Conservation (phyloP, 306 rosid species). For the Cucurbita maxima region DNA sequence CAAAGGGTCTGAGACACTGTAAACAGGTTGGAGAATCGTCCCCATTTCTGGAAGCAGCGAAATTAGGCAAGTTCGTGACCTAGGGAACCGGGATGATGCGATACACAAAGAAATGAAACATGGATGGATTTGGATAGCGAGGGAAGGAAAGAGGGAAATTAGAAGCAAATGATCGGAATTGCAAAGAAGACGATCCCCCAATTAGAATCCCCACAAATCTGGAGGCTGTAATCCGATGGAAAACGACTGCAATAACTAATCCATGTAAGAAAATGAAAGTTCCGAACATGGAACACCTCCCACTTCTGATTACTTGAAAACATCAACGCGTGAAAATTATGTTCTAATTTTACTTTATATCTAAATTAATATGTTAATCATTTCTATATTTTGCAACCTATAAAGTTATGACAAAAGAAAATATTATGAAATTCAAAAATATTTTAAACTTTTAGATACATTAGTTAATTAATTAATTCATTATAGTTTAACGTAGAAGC, state of each 20-base stretch:
- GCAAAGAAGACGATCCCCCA: background rate
- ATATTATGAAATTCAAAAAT: too few species aligned
- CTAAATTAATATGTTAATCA: too few species aligned
- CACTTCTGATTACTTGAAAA: too few species aligned
- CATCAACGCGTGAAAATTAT: too few species aligned
- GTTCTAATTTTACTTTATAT: too few species aligned
- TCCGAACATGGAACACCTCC: too few species aligned
- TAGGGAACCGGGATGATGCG: constrained; percentile 2
- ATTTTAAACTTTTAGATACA: too few species aligned
- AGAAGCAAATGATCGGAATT: background rate
- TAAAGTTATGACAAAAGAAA: too few species aligned
- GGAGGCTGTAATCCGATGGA: background rate
- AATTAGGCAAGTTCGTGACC: background rate
- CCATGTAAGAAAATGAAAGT: too few species aligned
- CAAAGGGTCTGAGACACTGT: constrained; percentile 12
- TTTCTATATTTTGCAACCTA: too few species aligned
- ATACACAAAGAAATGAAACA: background rate
- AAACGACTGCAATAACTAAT: background rate
- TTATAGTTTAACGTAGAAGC: too few species aligned
- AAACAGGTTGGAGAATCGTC: background rate
- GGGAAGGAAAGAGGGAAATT: background rate
- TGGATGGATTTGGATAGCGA: background rate
- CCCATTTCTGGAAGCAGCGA: background rate
- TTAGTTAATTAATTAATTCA: too few species aligned
- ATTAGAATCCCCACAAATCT: background rate